Conservation (phyloP, 2,329 filamentous ascomycete genomes). For the Leptosphaerulina australis region DNA sequence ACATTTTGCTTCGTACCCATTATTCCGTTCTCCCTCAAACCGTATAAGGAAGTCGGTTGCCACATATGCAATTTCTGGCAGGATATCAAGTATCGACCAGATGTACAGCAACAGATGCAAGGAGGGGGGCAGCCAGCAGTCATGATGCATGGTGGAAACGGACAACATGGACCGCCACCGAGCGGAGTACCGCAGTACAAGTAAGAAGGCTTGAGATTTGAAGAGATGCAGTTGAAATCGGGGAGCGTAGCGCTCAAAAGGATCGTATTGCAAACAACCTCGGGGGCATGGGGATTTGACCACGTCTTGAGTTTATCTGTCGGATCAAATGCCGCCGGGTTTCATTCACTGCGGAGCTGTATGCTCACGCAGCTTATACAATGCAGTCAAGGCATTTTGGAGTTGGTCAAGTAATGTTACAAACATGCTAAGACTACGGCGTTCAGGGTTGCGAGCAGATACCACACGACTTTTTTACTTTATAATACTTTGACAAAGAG, state of each 20-base stretch:
- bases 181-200: conserved; percentile 36
- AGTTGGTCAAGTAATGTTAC: not conserved
- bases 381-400: no score
- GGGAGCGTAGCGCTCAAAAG: not conserved
- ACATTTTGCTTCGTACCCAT: conserved; percentile 80
- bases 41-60: conserved; percentile 69
- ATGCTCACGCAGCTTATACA: not conserved
- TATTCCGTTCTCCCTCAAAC: conserved; percentile 68
- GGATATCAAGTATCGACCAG: conserved; percentile 54
- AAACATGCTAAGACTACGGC: conserved; percentile 1
- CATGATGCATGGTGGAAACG: conserved; percentile 34
- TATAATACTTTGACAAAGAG: no score
- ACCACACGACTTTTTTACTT: conserved; percentile 20
- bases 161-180: conserved; percentile 19
- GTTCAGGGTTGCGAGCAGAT: conserved; percentile 20
- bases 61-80: conserved; percentile 79
- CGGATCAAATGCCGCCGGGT: no score
- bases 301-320: no score
- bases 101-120: conserved; percentile 44
- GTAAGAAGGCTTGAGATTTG: conserved; percentile 1
- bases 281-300: not conserved
- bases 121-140: conserved; percentile 24
- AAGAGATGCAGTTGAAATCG: not conserved
- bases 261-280: no score
- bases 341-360: not conserved